Evolutionary conservation across 164 flowering plant genomes (phyloP).

Genomic region (Tetracentron sinense): DNA sequence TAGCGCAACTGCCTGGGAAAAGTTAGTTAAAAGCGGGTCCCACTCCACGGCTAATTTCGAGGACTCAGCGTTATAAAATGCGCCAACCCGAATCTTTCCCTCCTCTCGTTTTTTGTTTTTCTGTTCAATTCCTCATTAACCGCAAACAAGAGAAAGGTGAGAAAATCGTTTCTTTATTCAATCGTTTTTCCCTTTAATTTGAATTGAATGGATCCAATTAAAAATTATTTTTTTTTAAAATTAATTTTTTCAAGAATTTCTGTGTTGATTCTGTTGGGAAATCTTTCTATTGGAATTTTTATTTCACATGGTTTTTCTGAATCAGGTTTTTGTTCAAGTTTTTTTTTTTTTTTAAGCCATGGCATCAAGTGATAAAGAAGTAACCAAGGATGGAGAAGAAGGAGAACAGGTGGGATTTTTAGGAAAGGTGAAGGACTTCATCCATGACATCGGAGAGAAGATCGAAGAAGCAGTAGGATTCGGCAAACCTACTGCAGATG

Average conservation of each 20-base stretch:
- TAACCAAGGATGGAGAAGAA: constrained; percentile 7
- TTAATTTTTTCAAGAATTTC: too few relatives aligned
- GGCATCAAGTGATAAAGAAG: constrained; percentile 17
- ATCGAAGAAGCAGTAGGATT: constrained; percentile 25
- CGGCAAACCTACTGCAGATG: constrained; percentile 25
- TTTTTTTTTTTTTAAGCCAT: constrained; percentile 1
- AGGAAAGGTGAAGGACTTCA: constrained; percentile 22
- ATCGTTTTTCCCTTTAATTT: too few relatives aligned
- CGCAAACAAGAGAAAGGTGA: too few relatives aligned
- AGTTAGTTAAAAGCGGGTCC: not conserved
- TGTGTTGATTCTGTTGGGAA: too few relatives aligned
- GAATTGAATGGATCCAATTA: too few relatives aligned
- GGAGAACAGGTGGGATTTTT: constrained; percentile 19
- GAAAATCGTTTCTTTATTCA: too few relatives aligned
- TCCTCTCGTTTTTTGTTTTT: not conserved
- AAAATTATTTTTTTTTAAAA: too few relatives aligned
- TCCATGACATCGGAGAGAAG: constrained; percentile 27
- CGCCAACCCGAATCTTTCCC: not conserved
- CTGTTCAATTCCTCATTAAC: not conserved
- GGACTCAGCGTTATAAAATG: not conserved
- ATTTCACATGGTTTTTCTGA: too few relatives aligned
- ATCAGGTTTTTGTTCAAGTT: not conserved
- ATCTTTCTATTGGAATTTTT: too few relatives aligned
- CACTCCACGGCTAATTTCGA: not conserved
- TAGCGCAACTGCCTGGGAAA: constrained; percentile 7